These are phyloP conservation scores for Coprinopsis marcescibilis DNA, from an alignment of 768 basidiomycete species.

Conservation along the genomic window DNA sequence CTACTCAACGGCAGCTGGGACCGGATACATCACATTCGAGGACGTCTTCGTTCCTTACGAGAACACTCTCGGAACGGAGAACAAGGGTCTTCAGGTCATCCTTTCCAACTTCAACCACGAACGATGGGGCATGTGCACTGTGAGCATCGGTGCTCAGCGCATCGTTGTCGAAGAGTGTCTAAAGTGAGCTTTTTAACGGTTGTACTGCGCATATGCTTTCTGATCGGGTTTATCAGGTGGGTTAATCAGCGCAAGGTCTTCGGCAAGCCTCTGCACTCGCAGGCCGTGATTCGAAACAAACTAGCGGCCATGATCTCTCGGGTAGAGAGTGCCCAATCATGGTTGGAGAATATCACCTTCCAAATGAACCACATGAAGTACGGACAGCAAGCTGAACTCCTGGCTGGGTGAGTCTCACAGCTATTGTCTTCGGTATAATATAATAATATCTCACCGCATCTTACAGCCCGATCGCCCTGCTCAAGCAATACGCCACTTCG, in stretches of 20 bases:
- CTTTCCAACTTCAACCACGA: conserved; percentile 86
- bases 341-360: conserved; percentile 85
- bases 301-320: conserved; percentile 60
- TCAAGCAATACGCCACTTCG: conserved; percentile 75
- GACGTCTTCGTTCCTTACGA: conserved; percentile 81
- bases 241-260: conserved; percentile 80
- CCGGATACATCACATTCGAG: conserved; percentile 77
- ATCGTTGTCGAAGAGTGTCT: conserved; percentile 69
- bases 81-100: conserved; percentile 36
- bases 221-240: conserved; percentile 45
- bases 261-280: conserved; percentile 78
- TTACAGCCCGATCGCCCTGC: conserved; percentile 62
- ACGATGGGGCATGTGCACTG: conserved; percentile 70
- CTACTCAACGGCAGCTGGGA: conserved; percentile 87
- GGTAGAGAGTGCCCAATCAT: conserved; percentile 45
- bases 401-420: conserved; percentile 52
- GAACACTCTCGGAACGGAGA: conserved; percentile 61
- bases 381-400: conserved; percentile 67
- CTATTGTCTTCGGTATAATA: background rate
- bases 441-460: background rate
- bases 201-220: background rate
- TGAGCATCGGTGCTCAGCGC: conserved; percentile 50
- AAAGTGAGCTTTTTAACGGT: conserved; percentile 34
- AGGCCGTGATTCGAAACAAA: conserved; percentile 84
- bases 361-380: conserved; percentile 89